Conservation (phyloP, 805 yeast species). For the Candida silvicultrix region DNA sequence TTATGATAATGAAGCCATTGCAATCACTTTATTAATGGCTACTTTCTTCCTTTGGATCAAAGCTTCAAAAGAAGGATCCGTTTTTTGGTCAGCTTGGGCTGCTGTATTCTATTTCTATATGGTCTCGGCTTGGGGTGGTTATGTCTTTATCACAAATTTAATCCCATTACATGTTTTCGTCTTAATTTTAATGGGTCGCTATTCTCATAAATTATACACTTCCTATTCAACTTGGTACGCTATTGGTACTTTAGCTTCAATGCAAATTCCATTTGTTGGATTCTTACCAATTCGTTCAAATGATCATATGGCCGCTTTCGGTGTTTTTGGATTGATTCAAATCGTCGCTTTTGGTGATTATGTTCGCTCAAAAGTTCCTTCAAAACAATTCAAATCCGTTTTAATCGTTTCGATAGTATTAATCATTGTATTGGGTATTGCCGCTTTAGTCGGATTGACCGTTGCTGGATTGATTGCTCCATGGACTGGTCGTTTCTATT, state of each 20-base stretch:
- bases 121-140: constrained; percentile 99
- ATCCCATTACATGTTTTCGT: constrained; percentile 94
- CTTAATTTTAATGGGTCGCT: constrained; percentile 90
- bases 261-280: constrained; percentile 99
- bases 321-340: constrained; percentile 93
- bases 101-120: constrained; percentile 92
- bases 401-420: constrained; percentile 52
- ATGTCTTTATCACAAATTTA: constrained; percentile 95
- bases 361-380: constrained; percentile 65
- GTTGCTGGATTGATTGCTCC: constrained; percentile 94
- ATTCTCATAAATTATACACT: constrained; percentile 72
- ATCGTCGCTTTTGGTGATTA: constrained; percentile 82
- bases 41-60: constrained; percentile 96
- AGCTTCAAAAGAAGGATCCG: constrained; percentile 85
- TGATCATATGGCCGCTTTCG: constrained; percentile 97
- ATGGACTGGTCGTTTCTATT: constrained; percentile 99
- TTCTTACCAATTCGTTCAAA: constrained; percentile 94
- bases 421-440: constrained; percentile 56
- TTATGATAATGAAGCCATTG: constrained; percentile 98
- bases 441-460: constrained; percentile 73
- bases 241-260: constrained; percentile 93
- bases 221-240: constrained; percentile 97
- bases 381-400: constrained; percentile 66
- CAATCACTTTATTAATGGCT: constrained; percentile 91
- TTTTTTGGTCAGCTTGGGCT: constrained; percentile 74